Evolutionary conservation across 2,329 filamentous ascomycete species (phyloP), one percentile per base, ranked within the genome.

Genomic region (Amylocarpus encephaloides): DNA sequence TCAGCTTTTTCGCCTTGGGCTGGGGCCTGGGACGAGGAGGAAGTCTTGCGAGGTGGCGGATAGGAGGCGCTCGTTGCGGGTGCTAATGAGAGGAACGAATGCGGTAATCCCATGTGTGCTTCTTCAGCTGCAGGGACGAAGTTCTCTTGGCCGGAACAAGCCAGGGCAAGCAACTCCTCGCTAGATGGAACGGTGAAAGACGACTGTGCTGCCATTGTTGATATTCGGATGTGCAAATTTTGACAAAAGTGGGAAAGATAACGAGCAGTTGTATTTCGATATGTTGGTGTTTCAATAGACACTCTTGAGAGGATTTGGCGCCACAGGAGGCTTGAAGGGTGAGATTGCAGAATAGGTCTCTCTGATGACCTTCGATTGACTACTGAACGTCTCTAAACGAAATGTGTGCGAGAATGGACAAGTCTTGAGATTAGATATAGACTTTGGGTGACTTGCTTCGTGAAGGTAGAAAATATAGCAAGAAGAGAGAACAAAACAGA

Each of bases 21-120:
- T 34, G 43, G 19, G 19, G 50, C 22, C 9, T 46, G 6, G n/a
- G 49, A n/a, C 11, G 47, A 19, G 15, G 41, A 33, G 13, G 13
- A 10, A n/a, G 29, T 16, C 18, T 16, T 55, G 49, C 45, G 32
- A n/a, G 45, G 41, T 29, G 52, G 22, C 19, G 60, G 61, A 51
- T 62, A 65, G 13, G 58, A 57, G 19, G 54, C 51, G 35, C 57
- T 59, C 18, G 58, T 60, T 34, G 54, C 55, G 38, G 61, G 63
- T 6, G 61, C 60, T 15, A 66, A 51, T 16, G 59, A 56, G 36
- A 66, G 57, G 51, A 66, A 65, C 3, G 22, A 52, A 48, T 52
- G 52, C 15, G 46, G 46, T 11, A 45, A 41, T 13, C 16, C 22
- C 10, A 40, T 18, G n/a, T 48, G 52, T 41, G 43, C 18, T 2